phyloP scores from a whole-genome alignment of 441 rosid species.

The Pelargonium myrrhifolium region DNA sequence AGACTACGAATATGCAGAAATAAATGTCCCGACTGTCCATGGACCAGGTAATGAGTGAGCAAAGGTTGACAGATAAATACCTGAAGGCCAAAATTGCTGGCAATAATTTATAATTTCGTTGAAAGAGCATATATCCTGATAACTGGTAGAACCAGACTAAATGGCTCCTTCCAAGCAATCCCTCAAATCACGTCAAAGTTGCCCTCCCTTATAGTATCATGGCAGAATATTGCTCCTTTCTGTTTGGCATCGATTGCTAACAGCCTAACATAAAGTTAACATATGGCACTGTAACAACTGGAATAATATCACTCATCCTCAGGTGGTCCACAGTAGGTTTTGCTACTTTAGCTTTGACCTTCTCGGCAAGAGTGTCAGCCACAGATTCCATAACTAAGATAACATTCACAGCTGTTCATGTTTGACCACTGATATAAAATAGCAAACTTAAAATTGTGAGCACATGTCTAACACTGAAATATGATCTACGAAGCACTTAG shows the following conservation, averaged over 20 bases:
- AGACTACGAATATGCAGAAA: no score
- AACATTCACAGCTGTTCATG: constrained; percentile 94
- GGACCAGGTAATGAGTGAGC: no score
- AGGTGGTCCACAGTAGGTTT: constrained; percentile 68
- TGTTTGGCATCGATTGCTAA: constrained; percentile 75
- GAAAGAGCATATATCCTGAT: constrained; percentile 53
- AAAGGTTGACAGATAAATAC: constrained; percentile 20
- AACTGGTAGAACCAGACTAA: constrained; percentile 82
- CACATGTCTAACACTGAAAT: no score
- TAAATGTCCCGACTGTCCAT: no score
- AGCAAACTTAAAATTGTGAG: background rate
- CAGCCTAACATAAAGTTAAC: constrained; percentile 83
- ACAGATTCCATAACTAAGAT: constrained; percentile 80
- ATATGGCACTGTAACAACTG: constrained; percentile 82
- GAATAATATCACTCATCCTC: constrained; percentile 88
- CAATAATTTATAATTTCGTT: constrained; percentile 76
- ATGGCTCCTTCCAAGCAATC: constrained; percentile 97
- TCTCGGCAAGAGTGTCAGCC: constrained; percentile 63
- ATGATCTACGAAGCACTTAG: no score
- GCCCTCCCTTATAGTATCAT: constrained; percentile 73
- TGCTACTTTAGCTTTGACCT: constrained; percentile 70
- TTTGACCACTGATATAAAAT: constrained; percentile 56
- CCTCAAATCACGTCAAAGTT: constrained; percentile 95
- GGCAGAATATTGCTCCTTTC: constrained; percentile 94
- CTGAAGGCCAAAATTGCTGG: constrained; percentile 96